Base-by-base conservation (phyloP, 208 protist species). In the Trypanosoma mega region DNA sequence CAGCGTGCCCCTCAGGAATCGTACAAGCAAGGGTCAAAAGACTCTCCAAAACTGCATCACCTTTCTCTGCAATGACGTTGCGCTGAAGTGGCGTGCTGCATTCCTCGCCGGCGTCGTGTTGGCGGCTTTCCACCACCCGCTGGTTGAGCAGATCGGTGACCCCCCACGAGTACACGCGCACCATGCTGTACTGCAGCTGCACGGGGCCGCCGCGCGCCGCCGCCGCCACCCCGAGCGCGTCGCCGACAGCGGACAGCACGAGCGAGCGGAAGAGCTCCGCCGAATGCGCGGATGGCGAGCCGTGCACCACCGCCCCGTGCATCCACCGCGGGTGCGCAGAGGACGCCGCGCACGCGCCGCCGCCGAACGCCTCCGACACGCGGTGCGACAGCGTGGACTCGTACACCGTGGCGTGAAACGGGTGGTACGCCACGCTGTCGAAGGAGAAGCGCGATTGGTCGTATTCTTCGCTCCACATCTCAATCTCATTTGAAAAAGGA, bases 121-220 rank as follows among this genome's bases (percentile, higher is more conserved):
- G 53, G 41, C 24, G 44, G 39, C 52, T 51, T 37, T 56, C 57
- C n/a, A 76, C 54, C 30, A 63, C 41, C 3, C 44, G 54, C 24
- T 58, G 55, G 29, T 43, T 55, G 24, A 72, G 29, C 11, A 66
- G 30, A 26, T 80, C 74, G 11, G 69, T 72, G 34, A 64, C 39
- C 31, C 68, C 74, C 74, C 68, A 76, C 24, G 68, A 75, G 55
- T 76, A 76, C 20, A 74, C 55, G 20, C 68, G 68, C 24, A 67
- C 33, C 12, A 76, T 39, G 49, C 69, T 75, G 61, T 68, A 75
- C 23, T 61, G 54, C 7, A 66, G 45, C 24, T 37, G 48, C 16
- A 20, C 34, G 9, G 48, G 1, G 0, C 3, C 57, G 2, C 16
- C 36, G 26, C 33, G 14, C 7, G 23, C 47, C 2, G n/a, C 16